Evolutionary conservation across 768 basidiomycete genomes (phyloP).

Genomic region (Myochromella boudieri): DNA sequence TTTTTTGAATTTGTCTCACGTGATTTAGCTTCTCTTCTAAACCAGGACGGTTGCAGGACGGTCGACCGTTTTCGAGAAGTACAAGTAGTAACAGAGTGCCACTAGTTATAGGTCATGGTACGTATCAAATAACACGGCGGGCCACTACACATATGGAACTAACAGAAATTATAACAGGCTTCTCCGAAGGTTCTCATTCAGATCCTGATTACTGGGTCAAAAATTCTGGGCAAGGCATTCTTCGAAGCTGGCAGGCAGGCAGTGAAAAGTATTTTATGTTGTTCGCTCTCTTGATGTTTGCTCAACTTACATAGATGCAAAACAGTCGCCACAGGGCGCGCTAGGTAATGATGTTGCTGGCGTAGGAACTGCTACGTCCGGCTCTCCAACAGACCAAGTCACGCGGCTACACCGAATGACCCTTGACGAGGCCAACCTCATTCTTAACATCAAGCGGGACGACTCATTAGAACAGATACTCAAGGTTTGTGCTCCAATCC

Average conservation of each 20-base stretch:
- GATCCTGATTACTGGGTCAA: conserved; percentile 72
- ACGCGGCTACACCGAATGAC: conserved; percentile 91
- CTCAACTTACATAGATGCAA: conserved; percentile 61
- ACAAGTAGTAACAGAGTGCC: no score
- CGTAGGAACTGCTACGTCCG: conserved; percentile 69
- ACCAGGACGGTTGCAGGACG: no score
- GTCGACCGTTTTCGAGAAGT: no score
- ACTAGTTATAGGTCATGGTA: no score
- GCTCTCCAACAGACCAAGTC: conserved; percentile 76
- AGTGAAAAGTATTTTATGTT: conserved; percentile 68
- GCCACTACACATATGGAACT: no score
- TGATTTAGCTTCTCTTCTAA: no score
- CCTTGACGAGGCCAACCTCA: conserved; percentile 90
- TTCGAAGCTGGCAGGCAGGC: conserved; percentile 90
- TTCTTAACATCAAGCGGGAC: conserved; percentile 83
- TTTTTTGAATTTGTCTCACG: conserved; percentile 15
- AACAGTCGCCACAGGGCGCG: conserved; percentile 69
- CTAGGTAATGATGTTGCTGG: conserved; percentile 72
- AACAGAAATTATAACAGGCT: conserved; percentile 66
- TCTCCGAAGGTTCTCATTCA: conserved; percentile 79
- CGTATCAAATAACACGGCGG: no score
- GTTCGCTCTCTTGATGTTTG: neutral
- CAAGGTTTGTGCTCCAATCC: conserved; percentile 51
- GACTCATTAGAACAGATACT: conserved; percentile 67
- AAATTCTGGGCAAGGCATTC: conserved; percentile 90